Evolutionary conservation across 306 rosid genomes (phyloP).

Genomic region (Rubus idaeus): DNA sequence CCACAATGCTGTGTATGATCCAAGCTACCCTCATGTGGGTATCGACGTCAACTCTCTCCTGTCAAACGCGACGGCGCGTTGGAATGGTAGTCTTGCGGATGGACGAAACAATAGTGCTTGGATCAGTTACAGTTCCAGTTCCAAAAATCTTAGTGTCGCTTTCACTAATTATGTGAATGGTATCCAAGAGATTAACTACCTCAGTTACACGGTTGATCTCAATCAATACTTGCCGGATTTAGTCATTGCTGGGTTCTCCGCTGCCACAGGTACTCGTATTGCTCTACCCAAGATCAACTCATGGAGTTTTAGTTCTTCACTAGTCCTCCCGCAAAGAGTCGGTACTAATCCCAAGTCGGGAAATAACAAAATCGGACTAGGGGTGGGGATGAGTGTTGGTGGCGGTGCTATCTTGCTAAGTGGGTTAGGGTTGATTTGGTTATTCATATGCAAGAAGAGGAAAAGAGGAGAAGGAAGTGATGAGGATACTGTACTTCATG

Average conservation of each 20-base stretch:
- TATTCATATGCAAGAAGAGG: background rate
- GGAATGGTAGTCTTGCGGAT: background rate
- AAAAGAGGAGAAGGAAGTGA: background rate
- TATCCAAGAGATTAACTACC: background rate
- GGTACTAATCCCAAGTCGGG: background rate
- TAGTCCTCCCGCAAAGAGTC: background rate
- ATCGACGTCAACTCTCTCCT: background rate
- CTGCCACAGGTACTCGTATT: background rate
- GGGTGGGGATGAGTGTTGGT: background rate
- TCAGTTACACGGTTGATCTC: slow-evolving; percentile 12
- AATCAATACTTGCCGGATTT: background rate
- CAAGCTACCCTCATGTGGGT: background rate
- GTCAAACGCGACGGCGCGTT: background rate
- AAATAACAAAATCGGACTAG: background rate
- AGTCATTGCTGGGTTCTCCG: background rate
- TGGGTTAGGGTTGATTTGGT: background rate
- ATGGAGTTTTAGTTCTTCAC: background rate
- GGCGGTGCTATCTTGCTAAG: background rate
- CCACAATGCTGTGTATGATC: background rate
- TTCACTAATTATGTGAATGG: slow-evolving; percentile 14
- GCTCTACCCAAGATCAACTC: background rate
- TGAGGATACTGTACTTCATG: background rate
- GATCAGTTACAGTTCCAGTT: slow-evolving; percentile 26
- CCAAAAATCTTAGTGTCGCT: slow-evolving; percentile 24
- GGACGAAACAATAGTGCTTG: slow-evolving; percentile 19